Evolutionary conservation across 2,329 filamentous ascomycete genomes (phyloP).

Genomic region (Endoconidiophora laricicola): DNA sequence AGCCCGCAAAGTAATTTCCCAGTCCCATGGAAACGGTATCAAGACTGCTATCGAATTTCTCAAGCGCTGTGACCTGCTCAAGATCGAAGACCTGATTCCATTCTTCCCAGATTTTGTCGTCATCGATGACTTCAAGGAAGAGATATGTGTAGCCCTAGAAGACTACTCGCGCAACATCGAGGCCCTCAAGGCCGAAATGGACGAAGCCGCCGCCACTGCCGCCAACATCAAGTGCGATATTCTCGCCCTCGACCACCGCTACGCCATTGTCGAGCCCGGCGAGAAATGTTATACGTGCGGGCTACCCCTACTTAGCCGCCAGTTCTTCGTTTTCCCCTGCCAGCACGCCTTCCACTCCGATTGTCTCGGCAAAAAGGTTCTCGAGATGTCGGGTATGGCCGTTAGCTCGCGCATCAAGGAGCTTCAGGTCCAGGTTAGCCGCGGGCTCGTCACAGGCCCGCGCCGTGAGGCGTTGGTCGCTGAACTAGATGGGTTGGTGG

Average conservation of each 20-base stretch:
- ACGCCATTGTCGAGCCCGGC: slow-evolving; percentile 90
- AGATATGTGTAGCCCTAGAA: slow-evolving; percentile 86
- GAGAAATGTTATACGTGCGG: slow-evolving; percentile 86
- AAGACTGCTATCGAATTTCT: slow-evolving; percentile 88
- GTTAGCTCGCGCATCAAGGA: slow-evolving; percentile 70
- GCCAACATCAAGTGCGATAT: slow-evolving; percentile 85
- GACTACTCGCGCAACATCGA: slow-evolving; percentile 90
- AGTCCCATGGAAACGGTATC: slow-evolving; percentile 55
- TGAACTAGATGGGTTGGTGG: slow-evolving; percentile 84
- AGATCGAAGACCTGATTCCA: slow-evolving; percentile 91
- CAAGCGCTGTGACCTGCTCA: slow-evolving; percentile 74
- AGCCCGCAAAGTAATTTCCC: slow-evolving; percentile 80
- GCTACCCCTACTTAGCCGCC: slow-evolving; percentile 68
- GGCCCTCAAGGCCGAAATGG: slow-evolving; percentile 79
- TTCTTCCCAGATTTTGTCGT: slow-evolving; percentile 98
- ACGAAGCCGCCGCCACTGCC: slow-evolving; percentile 77
- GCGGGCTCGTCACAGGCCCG: slow-evolving; percentile 50
- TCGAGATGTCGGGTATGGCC: slow-evolving; percentile 62
- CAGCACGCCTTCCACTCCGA: slow-evolving; percentile 97
- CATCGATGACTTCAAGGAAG: slow-evolving; percentile 97
- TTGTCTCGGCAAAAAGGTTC: slow-evolving; percentile 71
- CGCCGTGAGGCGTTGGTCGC: slow-evolving; percentile 69
- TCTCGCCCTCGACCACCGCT: slow-evolving; percentile 66
- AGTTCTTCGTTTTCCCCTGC: slow-evolving; percentile 97
- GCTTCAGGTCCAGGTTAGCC: slow-evolving; percentile 67